Conservation (phyloP, 1,284 basidiomycete genomes). For the Boletus smithii region DNA sequence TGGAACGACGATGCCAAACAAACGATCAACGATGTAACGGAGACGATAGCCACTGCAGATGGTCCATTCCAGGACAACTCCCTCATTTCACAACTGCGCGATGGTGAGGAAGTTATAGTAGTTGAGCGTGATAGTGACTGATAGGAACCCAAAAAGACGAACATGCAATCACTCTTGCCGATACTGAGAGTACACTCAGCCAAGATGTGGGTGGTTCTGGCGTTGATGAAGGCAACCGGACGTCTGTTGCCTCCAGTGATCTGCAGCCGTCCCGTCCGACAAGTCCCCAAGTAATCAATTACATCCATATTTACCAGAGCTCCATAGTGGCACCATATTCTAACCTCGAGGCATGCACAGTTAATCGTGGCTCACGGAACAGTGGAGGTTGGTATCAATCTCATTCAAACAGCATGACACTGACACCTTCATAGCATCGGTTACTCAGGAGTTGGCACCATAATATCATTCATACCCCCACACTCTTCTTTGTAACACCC, state of each 20-base stretch:
- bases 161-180: constrained; percentile 3
- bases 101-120: constrained; percentile 9
- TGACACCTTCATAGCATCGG: constrained; percentile 9
- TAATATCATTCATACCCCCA: background rate
- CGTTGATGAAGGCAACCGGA: background rate
- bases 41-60: constrained; percentile 1
- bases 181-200: constrained; percentile 5
- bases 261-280: background rate
- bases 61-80: constrained; percentile 8
- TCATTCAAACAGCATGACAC: background rate
- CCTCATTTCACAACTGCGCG: constrained; percentile 3
- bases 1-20: background rate
- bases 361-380: background rate
- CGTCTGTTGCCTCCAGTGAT: background rate
- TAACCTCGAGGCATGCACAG: background rate
- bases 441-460: background rate
- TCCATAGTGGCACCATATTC: constrained; percentile 11
- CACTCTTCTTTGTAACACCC: background rate
- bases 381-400: constrained; percentile 9
- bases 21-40: constrained; percentile 4
- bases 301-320: constrained; percentile 1
- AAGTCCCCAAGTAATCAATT: background rate
- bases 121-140: background rate
- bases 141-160: constrained; percentile 14
- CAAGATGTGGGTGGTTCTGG: background rate